phyloP scores from a whole-genome alignment of 768 basidiomycete species.

The Phaeotremella skinneri region DNA sequence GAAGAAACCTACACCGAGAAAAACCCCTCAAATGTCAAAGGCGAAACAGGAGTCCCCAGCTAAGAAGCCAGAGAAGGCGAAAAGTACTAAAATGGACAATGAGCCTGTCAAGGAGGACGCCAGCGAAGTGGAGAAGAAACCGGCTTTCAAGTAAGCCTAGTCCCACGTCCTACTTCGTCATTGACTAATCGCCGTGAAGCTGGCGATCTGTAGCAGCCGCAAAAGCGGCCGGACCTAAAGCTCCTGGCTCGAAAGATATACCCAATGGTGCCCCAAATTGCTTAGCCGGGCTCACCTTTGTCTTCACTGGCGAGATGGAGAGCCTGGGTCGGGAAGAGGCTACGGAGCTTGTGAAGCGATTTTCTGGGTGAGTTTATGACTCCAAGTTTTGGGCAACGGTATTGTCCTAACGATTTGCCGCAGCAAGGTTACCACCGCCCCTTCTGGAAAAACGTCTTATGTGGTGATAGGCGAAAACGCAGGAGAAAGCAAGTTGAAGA shows the following conservation, averaged over 20 bases:
- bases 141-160: slow-evolving; percentile 52
- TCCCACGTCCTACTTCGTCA: slow-evolving; percentile 29
- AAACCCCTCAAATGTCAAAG: slow-evolving; percentile 20
- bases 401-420: background rate
- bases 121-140: slow-evolving; percentile 44
- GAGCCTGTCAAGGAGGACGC: slow-evolving; percentile 22
- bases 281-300: slow-evolving; percentile 80
- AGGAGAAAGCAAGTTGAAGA: slow-evolving; percentile 80
- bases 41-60: slow-evolving; percentile 23
- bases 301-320: slow-evolving; percentile 90
- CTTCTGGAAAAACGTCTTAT: slow-evolving; percentile 83
- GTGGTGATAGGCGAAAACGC: slow-evolving; percentile 86
- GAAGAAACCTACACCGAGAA: slow-evolving; percentile 23
- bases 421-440: slow-evolving; percentile 81
- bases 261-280: slow-evolving; percentile 72
- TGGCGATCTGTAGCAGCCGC: slow-evolving; percentile 40
- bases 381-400: background rate
- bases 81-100: slow-evolving; percentile 11
- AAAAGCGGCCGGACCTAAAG: slow-evolving; percentile 34
- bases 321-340: slow-evolving; percentile 87
- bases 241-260: slow-evolving; percentile 64
- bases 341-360: slow-evolving; percentile 82
- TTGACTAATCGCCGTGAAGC: slow-evolving; percentile 54
- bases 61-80: slow-evolving; percentile 14
- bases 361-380: slow-evolving; percentile 68